Evolutionary conservation across 495 filamentous ascomycete genomes (phyloP).

Genomic region (Chaetomium tenue): DNA sequence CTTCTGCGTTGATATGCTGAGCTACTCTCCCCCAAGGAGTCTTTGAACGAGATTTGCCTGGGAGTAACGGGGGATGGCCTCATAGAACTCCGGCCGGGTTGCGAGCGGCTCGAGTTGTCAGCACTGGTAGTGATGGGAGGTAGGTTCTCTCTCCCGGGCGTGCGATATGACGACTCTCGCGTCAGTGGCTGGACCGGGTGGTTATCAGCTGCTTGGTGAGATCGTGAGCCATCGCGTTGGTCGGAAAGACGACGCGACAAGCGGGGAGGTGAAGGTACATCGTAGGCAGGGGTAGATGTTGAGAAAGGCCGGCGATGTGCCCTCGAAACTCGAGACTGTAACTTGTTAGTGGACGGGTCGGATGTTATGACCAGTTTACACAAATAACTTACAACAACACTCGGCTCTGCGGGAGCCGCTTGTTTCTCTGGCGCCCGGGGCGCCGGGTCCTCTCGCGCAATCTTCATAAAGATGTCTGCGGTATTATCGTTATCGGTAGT

Average conservation of each 20-base stretch:
- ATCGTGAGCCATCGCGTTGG: slow-evolving; percentile 42
- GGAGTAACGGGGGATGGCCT: slow-evolving; percentile 46
- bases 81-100: slow-evolving; percentile 25
- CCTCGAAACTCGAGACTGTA: slow-evolving; percentile 44
- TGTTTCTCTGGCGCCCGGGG: slow-evolving; percentile 36
- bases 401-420: slow-evolving; percentile 35
- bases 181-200: slow-evolving; percentile 36
- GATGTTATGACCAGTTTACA: background rate
- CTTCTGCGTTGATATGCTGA: slow-evolving; percentile 43
- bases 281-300: slow-evolving; percentile 39
- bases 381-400: slow-evolving; percentile 42
- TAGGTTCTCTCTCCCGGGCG: slow-evolving; percentile 28
- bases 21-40: slow-evolving; percentile 44
- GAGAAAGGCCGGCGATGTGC: slow-evolving; percentile 49
- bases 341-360: background rate
- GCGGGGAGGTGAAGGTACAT: slow-evolving; percentile 40
- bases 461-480: slow-evolving; percentile 55
- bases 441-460: slow-evolving; percentile 49
- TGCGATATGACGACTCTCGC: slow-evolving; percentile 30
- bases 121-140: slow-evolving; percentile 27
- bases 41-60: slow-evolving; percentile 43
- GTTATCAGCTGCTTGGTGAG: slow-evolving; percentile 34
- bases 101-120: slow-evolving; percentile 29
- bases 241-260: slow-evolving; percentile 47
- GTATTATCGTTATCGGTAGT: slow-evolving; percentile 48